A percentile compares a stretch with the other conserved stretches of the same genome.
Evolutionary conservation across 2,329 filamentous ascomycete genomes (phyloP).

Genomic region (Coniochaeta sp.): DNA sequence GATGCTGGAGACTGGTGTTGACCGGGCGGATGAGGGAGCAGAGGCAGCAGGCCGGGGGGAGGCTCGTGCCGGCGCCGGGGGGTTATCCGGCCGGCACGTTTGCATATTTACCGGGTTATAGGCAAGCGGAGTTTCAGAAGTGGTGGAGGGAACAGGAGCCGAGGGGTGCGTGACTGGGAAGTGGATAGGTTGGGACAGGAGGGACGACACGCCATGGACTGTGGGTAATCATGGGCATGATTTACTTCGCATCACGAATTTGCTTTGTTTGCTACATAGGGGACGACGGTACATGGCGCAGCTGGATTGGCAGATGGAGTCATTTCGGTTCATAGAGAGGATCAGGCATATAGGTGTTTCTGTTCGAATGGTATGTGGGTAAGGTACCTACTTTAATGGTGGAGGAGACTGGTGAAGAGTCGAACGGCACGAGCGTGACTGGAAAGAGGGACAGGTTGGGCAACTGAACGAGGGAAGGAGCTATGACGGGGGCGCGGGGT

Average conservation of each 20-base stretch:
- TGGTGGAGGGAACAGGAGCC: constrained; percentile 17
- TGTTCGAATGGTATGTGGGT: not conserved
- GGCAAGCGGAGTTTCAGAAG: constrained; percentile 14
- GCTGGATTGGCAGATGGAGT: not conserved
- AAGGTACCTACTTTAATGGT: not conserved
- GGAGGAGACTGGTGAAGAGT: not conserved
- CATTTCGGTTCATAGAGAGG: not conserved
- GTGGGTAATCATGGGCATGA: too few relatives aligned
- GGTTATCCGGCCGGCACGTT: not conserved
- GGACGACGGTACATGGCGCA: not conserved
- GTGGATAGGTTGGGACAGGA: not conserved
- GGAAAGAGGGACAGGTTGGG: not conserved
- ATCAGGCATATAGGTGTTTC: not conserved
- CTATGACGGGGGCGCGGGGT: not conserved
- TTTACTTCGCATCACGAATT: too few relatives aligned
- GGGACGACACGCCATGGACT: too few relatives aligned
- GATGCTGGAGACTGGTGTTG: not conserved
- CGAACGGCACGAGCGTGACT: not conserved
- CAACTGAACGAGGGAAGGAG: not conserved
- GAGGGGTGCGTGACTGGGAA: constrained; percentile 4
- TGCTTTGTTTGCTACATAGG: not conserved
- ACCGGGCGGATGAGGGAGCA: not conserved
- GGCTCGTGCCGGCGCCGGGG: not conserved
- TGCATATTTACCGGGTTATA: not conserved
- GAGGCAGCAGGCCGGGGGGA: not conserved